Percentiles rank a stretch among this genome's conserved stretches.
These are phyloP conservation scores for Parastagonospora avenae DNA, from an alignment of 2,329 filamentous ascomycete species.

Conservation along the genomic window DNA sequence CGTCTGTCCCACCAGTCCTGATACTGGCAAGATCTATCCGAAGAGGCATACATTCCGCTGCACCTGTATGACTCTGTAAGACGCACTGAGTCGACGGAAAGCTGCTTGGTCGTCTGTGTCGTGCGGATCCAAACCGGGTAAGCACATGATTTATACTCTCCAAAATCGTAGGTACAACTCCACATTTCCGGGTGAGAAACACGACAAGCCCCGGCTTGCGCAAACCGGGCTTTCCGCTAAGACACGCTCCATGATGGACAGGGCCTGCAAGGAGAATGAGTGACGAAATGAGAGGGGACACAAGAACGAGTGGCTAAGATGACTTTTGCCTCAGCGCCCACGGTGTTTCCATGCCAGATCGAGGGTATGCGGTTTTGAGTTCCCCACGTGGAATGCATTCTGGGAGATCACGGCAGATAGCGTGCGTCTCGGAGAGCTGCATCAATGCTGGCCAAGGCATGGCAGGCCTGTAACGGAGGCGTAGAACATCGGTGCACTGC, in stretches of 20 bases:
- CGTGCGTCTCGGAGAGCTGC: slow-evolving; percentile 19
- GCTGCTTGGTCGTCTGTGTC: slow-evolving; percentile 10
- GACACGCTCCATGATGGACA: slow-evolving; percentile 14
- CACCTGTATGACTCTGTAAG: slow-evolving; percentile 22
- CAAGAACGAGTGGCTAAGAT: slow-evolving; percentile 28
- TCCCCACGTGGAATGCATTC: slow-evolving; percentile 38
- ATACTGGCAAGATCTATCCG: slow-evolving; percentile 9
- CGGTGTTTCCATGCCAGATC: slow-evolving; percentile 19
- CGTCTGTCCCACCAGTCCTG: slow-evolving; percentile 16
- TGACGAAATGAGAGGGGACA: slow-evolving; percentile 31
- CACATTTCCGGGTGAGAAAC: slow-evolving; percentile 7
- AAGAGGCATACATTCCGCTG: slow-evolving; percentile 7
- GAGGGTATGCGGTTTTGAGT: slow-evolving; percentile 13
- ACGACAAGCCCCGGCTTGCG: slow-evolving; percentile 6
- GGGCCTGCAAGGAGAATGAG: slow-evolving; percentile 24
- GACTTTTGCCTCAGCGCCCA: slow-evolving; percentile 18
- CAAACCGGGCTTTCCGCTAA: slow-evolving; percentile 11
- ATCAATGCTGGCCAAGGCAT: slow-evolving; percentile 7
- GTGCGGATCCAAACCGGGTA: slow-evolving; percentile 14
- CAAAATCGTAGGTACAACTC: slow-evolving; percentile 1
- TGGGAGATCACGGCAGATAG: slow-evolving; percentile 28
- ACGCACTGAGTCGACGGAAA: slow-evolving; percentile 12
- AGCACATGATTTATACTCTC: slow-evolving; percentile 21
- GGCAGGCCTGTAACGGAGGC: background rate
- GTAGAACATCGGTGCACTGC: background rate